Conservation (phyloP, 495 filamentous ascomycete genomes). For the Saxophila tyrrhenica region DNA sequence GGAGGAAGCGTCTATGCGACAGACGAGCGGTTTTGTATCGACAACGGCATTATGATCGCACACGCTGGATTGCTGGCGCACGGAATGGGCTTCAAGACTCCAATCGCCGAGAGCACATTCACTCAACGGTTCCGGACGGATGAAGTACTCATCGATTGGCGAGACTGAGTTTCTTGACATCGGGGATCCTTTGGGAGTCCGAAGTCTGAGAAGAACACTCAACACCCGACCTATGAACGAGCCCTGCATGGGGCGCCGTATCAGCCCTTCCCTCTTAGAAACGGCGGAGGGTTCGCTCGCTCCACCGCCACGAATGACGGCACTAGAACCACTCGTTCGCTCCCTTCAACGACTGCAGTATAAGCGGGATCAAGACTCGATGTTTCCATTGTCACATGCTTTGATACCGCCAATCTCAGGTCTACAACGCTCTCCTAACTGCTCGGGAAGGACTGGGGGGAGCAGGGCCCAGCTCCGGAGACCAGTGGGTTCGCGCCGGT, state of each 20-base stretch:
- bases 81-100: conserved; percentile 62
- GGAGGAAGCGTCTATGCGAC: conserved; percentile 88
- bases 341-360: too few species aligned
- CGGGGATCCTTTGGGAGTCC: neutral
- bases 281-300: neutral
- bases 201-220: neutral
- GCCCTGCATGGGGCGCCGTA: too few species aligned
- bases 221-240: too few species aligned
- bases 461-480: too few species aligned
- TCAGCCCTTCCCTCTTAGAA: too few species aligned
- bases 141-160: conserved; percentile 85
- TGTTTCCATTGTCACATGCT: too few species aligned
- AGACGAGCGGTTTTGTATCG: conserved; percentile 95
- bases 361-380: too few species aligned
- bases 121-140: conserved; percentile 94
- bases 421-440: too few species aligned
- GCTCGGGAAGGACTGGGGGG: too few species aligned
- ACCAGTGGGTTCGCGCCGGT: too few species aligned
- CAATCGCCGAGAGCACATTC: conserved; percentile 70
- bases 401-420: too few species aligned
- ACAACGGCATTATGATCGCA: conserved; percentile 99
- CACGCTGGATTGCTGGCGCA: conserved; percentile 86
- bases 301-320: neutral
- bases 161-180: conserved; percentile 46
- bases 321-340: neutral